Conservation (phyloP, 768 basidiomycete genomes). For the Xerocomus potaroensis region DNA sequence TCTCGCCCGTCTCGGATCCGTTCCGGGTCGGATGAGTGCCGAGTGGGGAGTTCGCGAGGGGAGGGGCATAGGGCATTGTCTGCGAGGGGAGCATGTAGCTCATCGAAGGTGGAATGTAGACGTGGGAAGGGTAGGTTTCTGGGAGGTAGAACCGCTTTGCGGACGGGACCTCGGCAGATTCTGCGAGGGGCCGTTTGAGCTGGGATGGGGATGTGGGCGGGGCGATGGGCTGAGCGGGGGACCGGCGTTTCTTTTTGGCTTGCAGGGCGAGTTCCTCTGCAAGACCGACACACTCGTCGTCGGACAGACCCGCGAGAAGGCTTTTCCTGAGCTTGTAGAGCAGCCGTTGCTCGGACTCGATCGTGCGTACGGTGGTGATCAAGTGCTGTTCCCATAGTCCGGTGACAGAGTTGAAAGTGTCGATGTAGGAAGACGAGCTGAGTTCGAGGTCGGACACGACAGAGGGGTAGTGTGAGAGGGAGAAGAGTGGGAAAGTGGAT, state of each 20-base stretch:
- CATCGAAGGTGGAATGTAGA: slow-evolving; percentile 27
- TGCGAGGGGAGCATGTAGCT: slow-evolving; percentile 28
- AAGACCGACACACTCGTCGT: slow-evolving; percentile 55
- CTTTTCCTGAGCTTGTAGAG: slow-evolving; percentile 58
- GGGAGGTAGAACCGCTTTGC: slow-evolving; percentile 28
- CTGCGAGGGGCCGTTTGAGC: slow-evolving; percentile 27
- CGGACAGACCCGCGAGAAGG: slow-evolving; percentile 52
- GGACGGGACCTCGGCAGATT: slow-evolving; percentile 21
- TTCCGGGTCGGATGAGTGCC: slow-evolving; percentile 11
- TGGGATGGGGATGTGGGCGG: slow-evolving; percentile 10
- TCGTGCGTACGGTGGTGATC: slow-evolving; percentile 53
- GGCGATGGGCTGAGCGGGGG: neutral
- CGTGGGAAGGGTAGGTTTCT: slow-evolving; percentile 25
- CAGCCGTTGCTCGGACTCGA: slow-evolving; percentile 56
- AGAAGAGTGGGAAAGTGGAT: slow-evolving; percentile 63
- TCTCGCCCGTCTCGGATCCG: slow-evolving; percentile 14
- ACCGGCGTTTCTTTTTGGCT: slow-evolving; percentile 18
- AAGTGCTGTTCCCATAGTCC: slow-evolving; percentile 68
- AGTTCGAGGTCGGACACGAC: slow-evolving; percentile 56
- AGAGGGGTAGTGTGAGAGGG: slow-evolving; percentile 47
- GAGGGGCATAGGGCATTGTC: slow-evolving; percentile 23
- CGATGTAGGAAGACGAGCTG: slow-evolving; percentile 49
- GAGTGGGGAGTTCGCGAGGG: slow-evolving; percentile 19
- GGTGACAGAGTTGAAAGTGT: slow-evolving; percentile 50
- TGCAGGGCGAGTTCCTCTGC: slow-evolving; percentile 53